Conservation (phyloP, 2,329 filamentous ascomycete genomes). For the Davidsoniella eucalypti region DNA sequence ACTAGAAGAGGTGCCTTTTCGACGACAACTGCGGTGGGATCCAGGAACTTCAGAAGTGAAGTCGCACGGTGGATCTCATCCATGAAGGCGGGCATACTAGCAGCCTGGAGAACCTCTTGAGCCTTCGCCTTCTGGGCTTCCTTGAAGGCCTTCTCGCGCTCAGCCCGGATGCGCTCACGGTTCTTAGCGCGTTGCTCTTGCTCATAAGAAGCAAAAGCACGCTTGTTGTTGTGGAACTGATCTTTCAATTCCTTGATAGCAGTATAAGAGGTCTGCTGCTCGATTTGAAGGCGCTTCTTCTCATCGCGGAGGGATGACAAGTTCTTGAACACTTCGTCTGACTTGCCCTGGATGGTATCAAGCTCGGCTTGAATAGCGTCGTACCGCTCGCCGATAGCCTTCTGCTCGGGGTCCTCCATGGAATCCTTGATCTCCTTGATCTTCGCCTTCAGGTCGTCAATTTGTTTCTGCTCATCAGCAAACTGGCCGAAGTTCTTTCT, state of each 20-base stretch:
- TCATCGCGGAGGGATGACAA: constrained; percentile 73
- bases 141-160: constrained; percentile 57
- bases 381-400: constrained; percentile 76
- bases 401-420: constrained; percentile 81
- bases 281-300: constrained; percentile 62
- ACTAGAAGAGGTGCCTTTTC: constrained; percentile 51
- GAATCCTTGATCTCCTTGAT: constrained; percentile 78
- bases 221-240: constrained; percentile 64
- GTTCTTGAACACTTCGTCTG: constrained; percentile 81
- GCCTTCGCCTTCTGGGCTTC: constrained; percentile 63
- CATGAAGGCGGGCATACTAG: constrained; percentile 71
- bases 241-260: constrained; percentile 81
- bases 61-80: constrained; percentile 86
- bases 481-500: constrained; percentile 83
- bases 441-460: constrained; percentile 72
- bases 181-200: constrained; percentile 62
- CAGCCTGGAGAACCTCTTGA: constrained; percentile 61
- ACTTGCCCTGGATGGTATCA: constrained; percentile 77
- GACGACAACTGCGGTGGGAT: constrained; percentile 48
- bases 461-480: constrained; percentile 72
- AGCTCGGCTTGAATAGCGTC: constrained; percentile 73
- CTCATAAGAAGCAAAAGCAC: constrained; percentile 71
- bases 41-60: constrained; percentile 78
- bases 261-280: constrained; percentile 73
- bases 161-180: constrained; percentile 63